phyloP scores from a whole-genome alignment of 768 basidiomycete genomes.

The Tephrocybe sp. region DNA sequence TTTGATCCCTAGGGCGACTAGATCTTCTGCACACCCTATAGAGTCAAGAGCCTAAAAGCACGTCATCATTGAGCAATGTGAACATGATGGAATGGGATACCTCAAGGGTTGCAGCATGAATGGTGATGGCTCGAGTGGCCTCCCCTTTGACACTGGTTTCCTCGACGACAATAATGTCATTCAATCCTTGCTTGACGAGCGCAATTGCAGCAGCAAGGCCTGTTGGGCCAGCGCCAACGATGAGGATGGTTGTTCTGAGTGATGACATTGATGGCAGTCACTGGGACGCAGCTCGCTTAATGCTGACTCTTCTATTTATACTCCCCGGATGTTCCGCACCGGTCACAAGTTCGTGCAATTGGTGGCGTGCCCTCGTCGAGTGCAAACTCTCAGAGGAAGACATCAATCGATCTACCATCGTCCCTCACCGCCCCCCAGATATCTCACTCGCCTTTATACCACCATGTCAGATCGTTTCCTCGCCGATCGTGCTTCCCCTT shows the following conservation, averaged over 20 bases:
- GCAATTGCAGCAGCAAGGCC: conserved; percentile 47
- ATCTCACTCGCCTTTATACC: conserved; percentile 17
- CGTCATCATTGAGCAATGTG: neutral
- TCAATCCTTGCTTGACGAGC: conserved; percentile 38
- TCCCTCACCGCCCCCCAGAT: neutral
- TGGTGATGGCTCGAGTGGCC: conserved; percentile 41
- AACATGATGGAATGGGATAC: conserved; percentile 21
- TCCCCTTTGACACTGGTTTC: conserved; percentile 26
- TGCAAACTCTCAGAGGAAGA: conserved; percentile 3
- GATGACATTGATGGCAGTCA: conserved; percentile 16
- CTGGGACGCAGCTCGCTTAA: too few species aligned
- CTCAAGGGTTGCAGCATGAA: conserved; percentile 55
- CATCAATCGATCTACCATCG: conserved; percentile 4
- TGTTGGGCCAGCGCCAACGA: conserved; percentile 50
- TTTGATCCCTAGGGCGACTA: conserved; percentile 37
- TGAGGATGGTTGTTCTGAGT: conserved; percentile 36
- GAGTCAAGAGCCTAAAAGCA: conserved; percentile 39
- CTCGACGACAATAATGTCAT: conserved; percentile 44
- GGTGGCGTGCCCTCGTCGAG: neutral
- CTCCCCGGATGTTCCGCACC: conserved; percentile 13
- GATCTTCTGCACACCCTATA: conserved; percentile 37
- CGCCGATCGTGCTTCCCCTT: conserved; percentile 73
- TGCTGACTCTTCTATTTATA: neutral
- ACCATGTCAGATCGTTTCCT: conserved; percentile 60
- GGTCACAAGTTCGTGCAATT: conserved; percentile 16